Percentiles rank a stretch among this genome's conserved stretches.
These are phyloP conservation scores for Hypseocharis bilobata DNA, from an alignment of 441 rosid species.

Conservation along the genomic window DNA sequence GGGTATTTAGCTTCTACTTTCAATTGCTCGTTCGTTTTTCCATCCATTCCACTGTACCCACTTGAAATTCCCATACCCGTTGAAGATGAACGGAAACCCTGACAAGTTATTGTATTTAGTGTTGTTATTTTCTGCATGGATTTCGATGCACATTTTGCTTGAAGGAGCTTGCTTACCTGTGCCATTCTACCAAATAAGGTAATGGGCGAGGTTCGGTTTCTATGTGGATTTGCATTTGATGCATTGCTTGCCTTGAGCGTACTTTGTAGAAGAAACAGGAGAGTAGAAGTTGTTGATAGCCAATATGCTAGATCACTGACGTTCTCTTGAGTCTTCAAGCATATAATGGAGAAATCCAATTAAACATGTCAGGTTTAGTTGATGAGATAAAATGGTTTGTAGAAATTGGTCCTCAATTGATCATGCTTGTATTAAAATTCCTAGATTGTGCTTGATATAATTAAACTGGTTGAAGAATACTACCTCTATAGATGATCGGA, in stretches of 20 bases:
- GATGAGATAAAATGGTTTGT: not conserved
- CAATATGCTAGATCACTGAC: conserved; percentile 47
- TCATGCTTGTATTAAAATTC: not conserved
- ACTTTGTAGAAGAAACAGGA: conserved; percentile 51
- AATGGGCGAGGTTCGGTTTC: conserved; percentile 34
- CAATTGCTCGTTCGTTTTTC: conserved; percentile 33
- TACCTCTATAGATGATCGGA: conserved; percentile 54
- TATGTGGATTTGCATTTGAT: conserved; percentile 30
- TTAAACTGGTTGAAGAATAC: conserved; percentile 7
- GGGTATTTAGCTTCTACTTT: conserved; percentile 73
- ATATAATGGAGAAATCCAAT: conserved; percentile 16
- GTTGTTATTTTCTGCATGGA: conserved; percentile 12
- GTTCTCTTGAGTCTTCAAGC: conserved; percentile 41
- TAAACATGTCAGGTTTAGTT: conserved; percentile 3
- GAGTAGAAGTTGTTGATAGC: conserved; percentile 61
- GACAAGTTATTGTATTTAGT: conserved; percentile 15
- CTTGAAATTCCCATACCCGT: conserved; percentile 36
- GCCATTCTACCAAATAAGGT: conserved; percentile 44
- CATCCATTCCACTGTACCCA: conserved; percentile 49
- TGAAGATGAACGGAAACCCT: conserved; percentile 47
- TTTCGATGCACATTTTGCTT: conserved; percentile 17
- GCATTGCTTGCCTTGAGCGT: conserved; percentile 50
- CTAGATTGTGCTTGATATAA: not conserved
- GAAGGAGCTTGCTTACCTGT: conserved; percentile 44
- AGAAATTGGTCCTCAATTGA: not conserved